Evolutionary conservation across 805 yeast genomes (phyloP), one percentile per base, ranked within the genome.

Genomic region (Starmerella sirachaensis): DNA sequence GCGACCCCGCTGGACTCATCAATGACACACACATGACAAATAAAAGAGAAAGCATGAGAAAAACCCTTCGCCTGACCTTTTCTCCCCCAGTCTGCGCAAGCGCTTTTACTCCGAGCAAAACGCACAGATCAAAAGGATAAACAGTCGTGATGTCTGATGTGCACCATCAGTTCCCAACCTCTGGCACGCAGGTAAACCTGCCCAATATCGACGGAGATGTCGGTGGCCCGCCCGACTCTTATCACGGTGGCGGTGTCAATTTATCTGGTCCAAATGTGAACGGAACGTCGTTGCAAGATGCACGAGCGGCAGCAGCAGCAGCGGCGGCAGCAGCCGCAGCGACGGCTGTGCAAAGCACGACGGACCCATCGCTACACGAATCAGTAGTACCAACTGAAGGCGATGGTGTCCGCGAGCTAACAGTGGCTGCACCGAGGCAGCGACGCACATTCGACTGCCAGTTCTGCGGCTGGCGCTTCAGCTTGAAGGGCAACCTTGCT

Each of bases 401-500:
- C 25, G 25, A 9, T 9, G 25, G 12, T 12, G 36, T 29, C 24
- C 31, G 31, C 22, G 31, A 28, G 21, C 35, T 28, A 5, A 23
- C 35, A 22, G 29, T 23, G 29, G 7, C 29, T 4, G 21, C 35
- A 13, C 29, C 29, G 29, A 29, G 35, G 1, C 76, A 78, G 42
- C 76, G 78, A 56, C 78, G 78, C 29, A 32, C 35, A 17, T 32
- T 32, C 55, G 64, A 66, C 40, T 91, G 98, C 58, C 51, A 62
- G 0, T 54, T 68, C 1, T 91, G 98, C 56, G 69, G 73, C 3
- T 75, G 78, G 45, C 56, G 65, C 9, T 91, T 88, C 58, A 81
- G 93, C 2, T 81, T 80, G 29, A 81, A 79, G 38, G 65, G 78
- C 21, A 80, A 80, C 68, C 64, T 91, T 28, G 66, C 68, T 24